Conservation (phyloP, 1,139 yeast genomes). For the Geotrichum fermentans region DNA sequence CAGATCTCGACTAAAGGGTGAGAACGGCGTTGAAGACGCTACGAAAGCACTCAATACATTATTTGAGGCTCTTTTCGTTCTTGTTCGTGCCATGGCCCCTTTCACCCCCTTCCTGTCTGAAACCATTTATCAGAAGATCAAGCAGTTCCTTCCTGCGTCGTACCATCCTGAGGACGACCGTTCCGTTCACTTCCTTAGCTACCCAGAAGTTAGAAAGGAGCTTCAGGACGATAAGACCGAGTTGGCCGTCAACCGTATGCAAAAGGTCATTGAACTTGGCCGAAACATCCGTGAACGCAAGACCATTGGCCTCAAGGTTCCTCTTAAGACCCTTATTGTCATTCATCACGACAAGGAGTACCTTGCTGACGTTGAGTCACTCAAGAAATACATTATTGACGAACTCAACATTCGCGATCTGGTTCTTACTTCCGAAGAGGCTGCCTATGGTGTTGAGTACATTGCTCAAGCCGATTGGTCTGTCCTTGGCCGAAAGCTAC, state of each 20-base stretch:
- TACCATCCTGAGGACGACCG: conserved; percentile 53
- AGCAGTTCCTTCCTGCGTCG: conserved; percentile 52
- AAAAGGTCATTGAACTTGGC: conserved; percentile 91
- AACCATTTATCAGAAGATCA: conserved; percentile 74
- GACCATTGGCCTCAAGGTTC: conserved; percentile 88
- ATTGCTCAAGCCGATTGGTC: conserved; percentile 99
- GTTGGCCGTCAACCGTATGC: conserved; percentile 87
- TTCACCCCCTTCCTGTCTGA: conserved; percentile 96
- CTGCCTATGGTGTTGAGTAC: conserved; percentile 84
- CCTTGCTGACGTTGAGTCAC: conserved; percentile 70
- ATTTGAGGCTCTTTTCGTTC: conserved; percentile 81
- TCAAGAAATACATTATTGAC: conserved; percentile 74
- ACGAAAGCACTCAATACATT: conserved; percentile 81
- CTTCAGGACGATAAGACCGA: conserved; percentile 70
- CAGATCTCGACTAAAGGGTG: conserved; percentile 97
- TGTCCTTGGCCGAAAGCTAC: conserved; percentile 91
- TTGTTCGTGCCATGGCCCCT: conserved; percentile 96
- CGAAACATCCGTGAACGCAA: conserved; percentile 96
- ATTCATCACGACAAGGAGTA: conserved; percentile 73
- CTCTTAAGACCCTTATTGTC: conserved; percentile 81
- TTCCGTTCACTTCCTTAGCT: conserved; percentile 88
- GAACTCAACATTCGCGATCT: conserved; percentile 90
- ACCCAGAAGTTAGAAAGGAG: conserved; percentile 81
- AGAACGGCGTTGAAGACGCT: conserved; percentile 78
- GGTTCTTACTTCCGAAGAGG: conserved; percentile 85